phyloP scores from a whole-genome alignment of 208 protist species.

The Trypanosoma avium region DNA sequence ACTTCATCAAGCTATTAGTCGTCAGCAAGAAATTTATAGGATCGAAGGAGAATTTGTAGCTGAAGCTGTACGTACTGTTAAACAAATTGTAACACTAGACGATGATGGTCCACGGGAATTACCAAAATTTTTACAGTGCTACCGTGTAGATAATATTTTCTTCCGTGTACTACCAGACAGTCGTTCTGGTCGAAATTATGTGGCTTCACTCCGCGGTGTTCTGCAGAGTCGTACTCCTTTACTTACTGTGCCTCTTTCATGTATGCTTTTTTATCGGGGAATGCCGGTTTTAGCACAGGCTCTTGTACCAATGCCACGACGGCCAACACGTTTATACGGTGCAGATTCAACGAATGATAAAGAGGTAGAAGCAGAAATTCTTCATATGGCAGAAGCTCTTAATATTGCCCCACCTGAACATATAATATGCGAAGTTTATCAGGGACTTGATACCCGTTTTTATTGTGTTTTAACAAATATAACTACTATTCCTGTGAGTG shows the following conservation, averaged over 20 bases:
- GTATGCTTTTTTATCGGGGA: slow-evolving; percentile 85
- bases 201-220: slow-evolving; percentile 74
- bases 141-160: slow-evolving; percentile 82
- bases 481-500: not conserved
- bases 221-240: slow-evolving; percentile 67
- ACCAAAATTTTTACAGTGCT: slow-evolving; percentile 81
- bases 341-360: slow-evolving; percentile 53
- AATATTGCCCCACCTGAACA: slow-evolving; percentile 59
- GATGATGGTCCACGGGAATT: slow-evolving; percentile 71
- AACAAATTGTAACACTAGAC: slow-evolving; percentile 81
- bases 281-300: slow-evolving; percentile 89
- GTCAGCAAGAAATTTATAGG: slow-evolving; percentile 38
- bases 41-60: slow-evolving; percentile 63
- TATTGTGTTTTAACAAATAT: slow-evolving; percentile 64
- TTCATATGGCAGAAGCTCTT: slow-evolving; percentile 75
- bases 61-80: slow-evolving; percentile 44
- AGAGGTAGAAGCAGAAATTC: slow-evolving; percentile 75
- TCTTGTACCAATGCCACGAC: slow-evolving; percentile 69
- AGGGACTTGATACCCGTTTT: slow-evolving; percentile 73
- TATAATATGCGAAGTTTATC: slow-evolving; percentile 71
- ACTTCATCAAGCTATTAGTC: slow-evolving; percentile 44
- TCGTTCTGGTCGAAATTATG: slow-evolving; percentile 80
- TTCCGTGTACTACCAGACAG: slow-evolving; percentile 86
- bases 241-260: slow-evolving; percentile 76
- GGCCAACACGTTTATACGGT: slow-evolving; percentile 63